Evolutionary conservation across 441 rosid genomes (phyloP).

Genomic region (Viola pubescens): DNA sequence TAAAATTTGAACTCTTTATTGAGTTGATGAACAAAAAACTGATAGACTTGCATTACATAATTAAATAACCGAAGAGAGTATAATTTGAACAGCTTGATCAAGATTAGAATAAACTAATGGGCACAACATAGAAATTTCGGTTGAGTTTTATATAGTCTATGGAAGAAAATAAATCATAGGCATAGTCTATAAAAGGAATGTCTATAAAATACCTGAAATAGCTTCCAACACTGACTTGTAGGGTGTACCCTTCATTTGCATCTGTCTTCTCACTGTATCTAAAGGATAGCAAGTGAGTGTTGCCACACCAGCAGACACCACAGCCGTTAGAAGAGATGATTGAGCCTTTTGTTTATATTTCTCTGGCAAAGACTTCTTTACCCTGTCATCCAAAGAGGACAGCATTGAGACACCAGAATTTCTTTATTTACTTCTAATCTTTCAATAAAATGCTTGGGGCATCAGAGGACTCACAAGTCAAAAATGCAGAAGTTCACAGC

Average conservation of each 20-base stretch:
- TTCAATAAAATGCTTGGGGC: conserved; percentile 9
- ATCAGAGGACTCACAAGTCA: conserved; percentile 68
- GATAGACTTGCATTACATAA: not conserved
- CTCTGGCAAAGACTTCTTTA: conserved; percentile 90
- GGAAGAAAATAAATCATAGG: not conserved
- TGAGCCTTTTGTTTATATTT: conserved; percentile 64
- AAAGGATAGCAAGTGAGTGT: conserved; percentile 90
- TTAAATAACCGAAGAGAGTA: not conserved
- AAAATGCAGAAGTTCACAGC: conserved; percentile 93
- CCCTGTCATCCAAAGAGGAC: conserved; percentile 37
- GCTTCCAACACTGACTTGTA: conserved; percentile 83
- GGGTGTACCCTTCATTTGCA: conserved; percentile 91
- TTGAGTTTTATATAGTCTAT: too few relatives aligned
- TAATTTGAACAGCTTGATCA: not conserved
- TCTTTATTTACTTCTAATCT: not conserved
- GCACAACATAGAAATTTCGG: too few relatives aligned
- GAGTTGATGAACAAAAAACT: not conserved
- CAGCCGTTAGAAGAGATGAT: conserved; percentile 77
- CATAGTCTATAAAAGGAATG: not conserved
- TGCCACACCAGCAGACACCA: conserved; percentile 78
- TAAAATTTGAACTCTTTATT: not conserved
- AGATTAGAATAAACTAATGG: not conserved
- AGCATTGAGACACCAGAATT: conserved; percentile 1
- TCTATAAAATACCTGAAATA: conserved; percentile 46
- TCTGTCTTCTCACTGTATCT: conserved; percentile 98